phyloP scores from a whole-genome alignment of 192 early-diverging fungal genomes.

The Thamnidium elegans region DNA sequence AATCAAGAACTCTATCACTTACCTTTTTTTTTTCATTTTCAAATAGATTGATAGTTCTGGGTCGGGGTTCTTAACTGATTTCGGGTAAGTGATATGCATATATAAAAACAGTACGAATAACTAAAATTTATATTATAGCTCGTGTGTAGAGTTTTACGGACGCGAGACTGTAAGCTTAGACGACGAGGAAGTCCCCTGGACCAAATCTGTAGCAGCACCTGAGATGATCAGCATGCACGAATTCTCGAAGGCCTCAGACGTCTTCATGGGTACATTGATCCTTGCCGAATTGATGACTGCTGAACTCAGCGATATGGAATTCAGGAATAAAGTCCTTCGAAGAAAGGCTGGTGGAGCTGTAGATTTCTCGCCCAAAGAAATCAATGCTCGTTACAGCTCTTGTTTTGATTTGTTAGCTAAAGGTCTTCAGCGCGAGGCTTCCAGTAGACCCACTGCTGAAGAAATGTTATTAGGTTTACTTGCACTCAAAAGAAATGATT shows the following conservation, averaged over 20 bases:
- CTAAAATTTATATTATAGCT: too few species aligned
- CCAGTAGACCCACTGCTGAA: background rate
- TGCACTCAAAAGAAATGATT: too few species aligned
- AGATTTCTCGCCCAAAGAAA: background rate
- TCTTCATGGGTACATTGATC: conserved; percentile 23
- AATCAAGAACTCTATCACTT: too few species aligned
- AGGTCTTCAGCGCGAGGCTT: background rate
- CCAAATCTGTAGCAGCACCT: conserved; percentile 17
- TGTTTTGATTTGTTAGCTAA: background rate
- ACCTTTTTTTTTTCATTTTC: too few species aligned
- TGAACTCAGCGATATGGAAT: conserved; percentile 2
- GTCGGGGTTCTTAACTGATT: conserved; percentile 24
- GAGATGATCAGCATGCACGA: background rate
- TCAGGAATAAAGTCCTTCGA: background rate
- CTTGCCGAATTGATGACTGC: conserved; percentile 10
- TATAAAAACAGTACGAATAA: too few species aligned
- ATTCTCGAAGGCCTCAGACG: conserved; percentile 19
- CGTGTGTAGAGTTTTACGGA: conserved; percentile 12
- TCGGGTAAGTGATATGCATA: too few species aligned
- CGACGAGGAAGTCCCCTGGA: background rate
- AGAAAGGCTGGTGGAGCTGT: background rate
- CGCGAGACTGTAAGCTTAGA: background rate
- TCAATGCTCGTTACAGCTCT: background rate
- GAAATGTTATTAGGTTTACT: background rate
- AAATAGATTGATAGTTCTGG: conserved; percentile 25